phyloP scores from a whole-genome alignment of 192 early-diverging fungal species.

The Coemansia sp. region DNA sequence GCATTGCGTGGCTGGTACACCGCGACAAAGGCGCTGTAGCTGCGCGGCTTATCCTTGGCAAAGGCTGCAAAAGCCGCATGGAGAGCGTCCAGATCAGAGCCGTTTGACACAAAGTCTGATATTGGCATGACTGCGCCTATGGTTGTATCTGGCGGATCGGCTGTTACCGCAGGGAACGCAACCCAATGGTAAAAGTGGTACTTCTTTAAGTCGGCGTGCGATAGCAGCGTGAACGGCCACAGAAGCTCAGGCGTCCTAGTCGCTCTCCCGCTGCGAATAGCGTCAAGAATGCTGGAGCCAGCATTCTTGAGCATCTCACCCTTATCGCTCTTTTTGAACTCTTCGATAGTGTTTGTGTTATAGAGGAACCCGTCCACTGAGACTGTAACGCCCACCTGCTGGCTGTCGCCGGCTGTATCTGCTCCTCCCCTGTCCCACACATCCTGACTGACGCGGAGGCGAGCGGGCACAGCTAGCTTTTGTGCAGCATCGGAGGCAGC shows the following conservation, averaged over 20 bases:
- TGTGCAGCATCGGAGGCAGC: conserved; percentile 21
- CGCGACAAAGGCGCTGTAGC: conserved; percentile 33
- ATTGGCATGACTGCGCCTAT: conserved; percentile 11
- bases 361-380: conserved; percentile 53
- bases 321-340: conserved; percentile 85
- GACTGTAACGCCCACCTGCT: conserved; percentile 13
- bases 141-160: conserved; percentile 60
- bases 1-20: too few relatives aligned
- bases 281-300: conserved; percentile 62
- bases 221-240: conserved; percentile 73
- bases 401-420: background rate
- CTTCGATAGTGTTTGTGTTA: conserved; percentile 96
- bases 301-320: conserved; percentile 58
- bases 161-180: conserved; percentile 84
- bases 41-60: conserved; percentile 3
- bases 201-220: conserved; percentile 97
- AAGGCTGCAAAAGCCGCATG: conserved; percentile 20
- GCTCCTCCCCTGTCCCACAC: background rate
- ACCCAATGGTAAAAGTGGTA: conserved; percentile 96
- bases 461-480: conserved; percentile 58
- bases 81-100: conserved; percentile 41
- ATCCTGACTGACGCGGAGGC: conserved; percentile 59
- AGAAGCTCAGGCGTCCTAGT: conserved; percentile 66
- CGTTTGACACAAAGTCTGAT: conserved; percentile 6
- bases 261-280: conserved; percentile 68